Evolutionary conservation across 169 alveolate genomes (phyloP).

Genomic region (Plasmodium blacklocki): DNA sequence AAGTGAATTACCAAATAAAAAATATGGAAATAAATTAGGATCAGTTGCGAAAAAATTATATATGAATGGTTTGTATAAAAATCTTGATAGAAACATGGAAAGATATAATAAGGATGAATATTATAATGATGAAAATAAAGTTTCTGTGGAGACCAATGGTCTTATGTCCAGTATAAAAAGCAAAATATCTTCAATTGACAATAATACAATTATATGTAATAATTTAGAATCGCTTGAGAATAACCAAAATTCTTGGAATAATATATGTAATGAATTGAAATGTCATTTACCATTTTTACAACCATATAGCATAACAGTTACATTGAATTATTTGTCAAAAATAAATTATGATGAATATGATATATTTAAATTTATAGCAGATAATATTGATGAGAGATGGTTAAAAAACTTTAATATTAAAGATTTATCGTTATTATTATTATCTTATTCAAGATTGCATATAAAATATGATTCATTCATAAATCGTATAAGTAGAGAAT

Average conservation of each 20-base stretch:
- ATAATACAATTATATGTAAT: neutral
- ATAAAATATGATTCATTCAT: slow-evolving; percentile 58
- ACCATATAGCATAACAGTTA: slow-evolving; percentile 62
- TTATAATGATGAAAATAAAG: neutral
- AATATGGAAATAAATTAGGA: slow-evolving; percentile 76
- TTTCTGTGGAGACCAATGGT: neutral
- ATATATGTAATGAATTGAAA: slow-evolving; percentile 47
- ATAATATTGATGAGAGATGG: slow-evolving; percentile 73
- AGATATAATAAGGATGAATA: neutral
- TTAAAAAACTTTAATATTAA: slow-evolving; percentile 73
- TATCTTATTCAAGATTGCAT: slow-evolving; percentile 65
- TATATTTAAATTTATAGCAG: slow-evolving; percentile 69
- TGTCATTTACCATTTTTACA: slow-evolving; percentile 73
- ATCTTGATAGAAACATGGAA: neutral
- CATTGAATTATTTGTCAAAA: slow-evolving; percentile 72
- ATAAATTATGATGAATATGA: slow-evolving; percentile 69
- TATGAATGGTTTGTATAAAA: slow-evolving; percentile 5
- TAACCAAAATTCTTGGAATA: slow-evolving; percentile 32
- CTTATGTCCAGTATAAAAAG: slow-evolving; percentile 10
- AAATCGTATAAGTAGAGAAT: slow-evolving; percentile 74
- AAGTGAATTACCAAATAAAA: slow-evolving; percentile 63
- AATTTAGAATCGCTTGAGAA: neutral
- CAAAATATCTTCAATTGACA: slow-evolving; percentile 2
- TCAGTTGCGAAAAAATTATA: slow-evolving; percentile 58
- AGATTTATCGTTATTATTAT: slow-evolving; percentile 53